Evolutionary conservation across 805 yeast genomes (phyloP), one percentile per base, ranked within the genome.

Genomic region (Kodamaea fukazawae): DNA sequence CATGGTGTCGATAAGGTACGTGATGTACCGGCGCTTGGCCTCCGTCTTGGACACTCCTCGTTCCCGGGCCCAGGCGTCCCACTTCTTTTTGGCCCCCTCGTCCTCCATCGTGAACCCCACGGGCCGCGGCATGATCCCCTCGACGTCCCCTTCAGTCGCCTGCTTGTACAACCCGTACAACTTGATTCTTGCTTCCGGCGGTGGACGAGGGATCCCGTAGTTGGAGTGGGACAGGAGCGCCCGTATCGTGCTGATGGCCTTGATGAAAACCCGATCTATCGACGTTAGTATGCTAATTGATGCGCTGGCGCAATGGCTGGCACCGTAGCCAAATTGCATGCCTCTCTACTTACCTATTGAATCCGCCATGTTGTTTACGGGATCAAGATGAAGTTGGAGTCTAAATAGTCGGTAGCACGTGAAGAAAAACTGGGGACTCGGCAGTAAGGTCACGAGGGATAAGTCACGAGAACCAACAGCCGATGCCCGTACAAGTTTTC

Each of bases 131-230:
- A 84, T 74, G 30, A 83, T 69, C 2, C 82, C 82, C 34, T 73
- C 75, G 7, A 85, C 88, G 57, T 87, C 79, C 6, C 96, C 96
- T 60, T 86, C 91, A 4, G 95, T 87, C 2, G 95, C 90, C 56
- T 87, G 96, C 53, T 87, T 88, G 63, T 86, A 87, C 36, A 87
- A 70, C 0, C 95, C 96, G 57, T 87, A 87, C 3, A 87, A 69
- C 47, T 71, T 72, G 42, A 83, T 78, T 25, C 95, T 60, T 44
- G 70, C 76, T 38, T 80, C 83, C 2, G 85, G 74, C 0, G 93
- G 89, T 0, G 95, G 95, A 18, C 90, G 71, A 0, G 90, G 88
- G 20, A 85, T 63, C 11, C 81, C 81, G 44, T 76, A 70, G 32
- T 79, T 77, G 14, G 83, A 70, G 39, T 82, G 69, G 4, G 84